Evolutionary conservation across 768 basidiomycete genomes (phyloP), one percentile per base, ranked within the genome.

Genomic region (Kwoniella sp.): DNA sequence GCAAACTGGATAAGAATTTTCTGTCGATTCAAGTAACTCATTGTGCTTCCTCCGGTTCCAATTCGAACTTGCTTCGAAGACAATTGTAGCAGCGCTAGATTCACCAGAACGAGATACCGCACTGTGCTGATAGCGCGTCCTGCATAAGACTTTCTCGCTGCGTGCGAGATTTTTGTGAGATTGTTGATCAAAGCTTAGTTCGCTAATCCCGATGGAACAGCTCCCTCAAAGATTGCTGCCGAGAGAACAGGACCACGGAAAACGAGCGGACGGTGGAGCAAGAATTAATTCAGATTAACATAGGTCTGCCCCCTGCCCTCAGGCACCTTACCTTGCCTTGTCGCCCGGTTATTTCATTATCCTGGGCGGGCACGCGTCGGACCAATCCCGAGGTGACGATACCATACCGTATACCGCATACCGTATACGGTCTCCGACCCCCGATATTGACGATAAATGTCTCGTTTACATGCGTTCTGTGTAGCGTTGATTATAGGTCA

Each of bases 221-320:
- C 33, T 6, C 7, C 13, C 33, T 6, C 33, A 33, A 44, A 3
- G 40, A 44, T 44, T 19, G 40, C 7, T 44, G 40, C 8, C 40
- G 40, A 44, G 40, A 44, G 17, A 44, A 44, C 40, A 44, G 40
- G 40, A 44, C 40, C 40, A 44, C 40, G 40, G 40, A 44, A 44
- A 44, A 44, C 40, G 40, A 44, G 40, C 40, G 40, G 40, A 44
- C 17, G 40, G 40, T 6, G 33, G n/a, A n/a, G n/a, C n/a, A n/a
- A n/a, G n/a, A n/a, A n/a, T n/a, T n/a, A n/a, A n/a, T 13, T 33
- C 33, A 6, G 33, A 33, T 33, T 33, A 33, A 13, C 13, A 5
- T 33, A 6, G 5, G 7, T 33, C 33, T 33, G 33, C 33, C 7
- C 33, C 3, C 40, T 44, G 33, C 33, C 3, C 40, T 44, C 40